Evolutionary conservation across 179 eudicot genomes (phyloP), one percentile per base, ranked within the genome.

Genomic region (Actinidia polygama): DNA sequence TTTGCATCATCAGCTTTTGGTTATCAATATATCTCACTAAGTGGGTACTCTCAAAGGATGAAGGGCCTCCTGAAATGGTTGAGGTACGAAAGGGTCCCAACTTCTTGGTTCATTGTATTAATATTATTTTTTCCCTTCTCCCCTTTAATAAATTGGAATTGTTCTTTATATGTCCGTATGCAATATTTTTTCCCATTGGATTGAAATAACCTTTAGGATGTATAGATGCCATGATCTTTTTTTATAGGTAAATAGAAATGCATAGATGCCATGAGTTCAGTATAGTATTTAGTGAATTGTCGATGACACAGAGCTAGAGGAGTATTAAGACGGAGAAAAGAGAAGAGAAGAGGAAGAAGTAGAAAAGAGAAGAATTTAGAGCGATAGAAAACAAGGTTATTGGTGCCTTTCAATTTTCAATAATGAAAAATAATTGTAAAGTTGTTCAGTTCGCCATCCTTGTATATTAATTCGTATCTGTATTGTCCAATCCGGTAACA

Each of bases 1-100:
- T 97, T 81, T 97, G 98, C 92, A 94, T 94, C 78, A 72, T 91
- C 85, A 97, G 99, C 91, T 93, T 97, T 84, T 82, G 92, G 75
- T 21, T 95, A 80, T 82, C 98, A 6, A 73, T 92, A 77, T 95
- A 97, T 84, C 94, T 97, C 58, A 90, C 95, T 57, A 97, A 95
- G 89, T 97, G 99, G 99, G 99, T 97, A 62, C 94, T 97, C 44
- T 11, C 94, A 59, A 97, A 97, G 90, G 99, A 97, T 87, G 99
- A 97, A 88, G 99, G 99, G 82, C 99, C 99, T 80, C 95, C 97
- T 69, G 99, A 97, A 88, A 97, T 97, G 99, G 91, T 81, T 51
- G 91, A 95, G 99, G 99, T 97, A 89, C 74, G 75, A 18, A 63
- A 19, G 14, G 30, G 8, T 47, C 74, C 61, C 47, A 47, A 10